These are phyloP conservation scores for Verticillium nonalfalfae DNA, from an alignment of 2,329 filamentous ascomycete species.

Conservation along the genomic window DNA sequence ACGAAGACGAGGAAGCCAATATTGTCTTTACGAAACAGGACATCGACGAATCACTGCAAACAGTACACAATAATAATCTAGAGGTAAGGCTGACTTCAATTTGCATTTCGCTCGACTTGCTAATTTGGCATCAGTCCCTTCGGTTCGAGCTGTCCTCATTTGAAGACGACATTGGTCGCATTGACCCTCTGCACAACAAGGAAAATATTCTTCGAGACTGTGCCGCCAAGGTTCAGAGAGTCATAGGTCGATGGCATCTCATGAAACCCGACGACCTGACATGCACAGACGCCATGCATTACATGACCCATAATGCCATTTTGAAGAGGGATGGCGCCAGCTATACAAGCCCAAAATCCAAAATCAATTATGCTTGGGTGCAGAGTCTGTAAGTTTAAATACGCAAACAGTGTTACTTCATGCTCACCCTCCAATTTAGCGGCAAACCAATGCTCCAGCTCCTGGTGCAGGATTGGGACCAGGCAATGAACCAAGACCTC, in stretches of 20 bases:
- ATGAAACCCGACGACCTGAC: neutral
- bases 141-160: neutral
- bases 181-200: neutral
- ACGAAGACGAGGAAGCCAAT: neutral
- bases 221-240: neutral
- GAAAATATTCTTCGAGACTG: neutral
- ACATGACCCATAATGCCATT: neutral
- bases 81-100: neutral
- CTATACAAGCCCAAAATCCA: neutral
- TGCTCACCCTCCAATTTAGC: neutral
- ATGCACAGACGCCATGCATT: neutral
- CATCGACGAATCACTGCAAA: neutral
- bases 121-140: neutral
- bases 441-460: neutral
- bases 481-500: neutral
- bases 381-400: neutral
- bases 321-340: neutral
- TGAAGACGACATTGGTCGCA: neutral
- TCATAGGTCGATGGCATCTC: neutral
- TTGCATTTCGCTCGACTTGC: neutral
- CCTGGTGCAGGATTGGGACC: neutral
- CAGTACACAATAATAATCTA: neutral
- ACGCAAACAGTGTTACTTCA: neutral
- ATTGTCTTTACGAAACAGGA: neutral
- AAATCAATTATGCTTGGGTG: neutral